A percentile compares a stretch with the other conserved stretches of the same genome.
Conservation (phyloP, 345 rosid species). For the Gossypium stocksii region DNA sequence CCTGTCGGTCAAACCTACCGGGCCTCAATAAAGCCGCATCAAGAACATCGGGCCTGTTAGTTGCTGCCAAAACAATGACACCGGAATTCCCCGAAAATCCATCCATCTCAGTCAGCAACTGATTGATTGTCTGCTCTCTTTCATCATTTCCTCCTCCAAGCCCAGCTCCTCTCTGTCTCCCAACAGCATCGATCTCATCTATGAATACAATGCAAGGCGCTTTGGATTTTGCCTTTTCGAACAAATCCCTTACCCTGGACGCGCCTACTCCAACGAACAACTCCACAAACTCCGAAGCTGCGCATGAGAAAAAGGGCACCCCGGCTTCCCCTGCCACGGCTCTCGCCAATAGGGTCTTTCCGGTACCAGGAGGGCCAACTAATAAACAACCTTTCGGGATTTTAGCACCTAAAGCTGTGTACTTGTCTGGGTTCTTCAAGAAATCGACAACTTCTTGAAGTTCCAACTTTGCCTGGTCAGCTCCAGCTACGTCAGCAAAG, state of each 20-base stretch:
- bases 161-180: conserved; percentile 95
- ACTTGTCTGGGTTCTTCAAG: conserved; percentile 77
- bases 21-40: conserved; percentile 81
- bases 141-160: conserved; percentile 94
- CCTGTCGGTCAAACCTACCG: conserved; percentile 85
- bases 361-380: conserved; percentile 83
- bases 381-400: conserved; percentile 79
- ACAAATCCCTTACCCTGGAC: conserved; percentile 82
- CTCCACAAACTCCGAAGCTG: conserved; percentile 81
- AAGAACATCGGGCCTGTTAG: conserved; percentile 82
- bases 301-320: conserved; percentile 74
- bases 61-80: conserved; percentile 89
- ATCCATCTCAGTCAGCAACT: conserved; percentile 89
- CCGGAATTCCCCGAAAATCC: conserved; percentile 86
- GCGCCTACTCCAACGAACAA: conserved; percentile 88
- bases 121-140: conserved; percentile 87
- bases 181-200: conserved; percentile 92
- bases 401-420: conserved; percentile 79
- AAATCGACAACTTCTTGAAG: conserved; percentile 81
- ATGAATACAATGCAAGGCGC: conserved; percentile 83
- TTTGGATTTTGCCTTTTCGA: conserved; percentile 76
- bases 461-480: conserved; percentile 75
- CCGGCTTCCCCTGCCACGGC: conserved; percentile 94
- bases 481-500: conserved; percentile 77
- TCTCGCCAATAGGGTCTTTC: conserved; percentile 77